These are phyloP conservation scores for Ananas comosus DNA, from an alignment of 176 grass and related monocot species.

Conservation along the genomic window DNA sequence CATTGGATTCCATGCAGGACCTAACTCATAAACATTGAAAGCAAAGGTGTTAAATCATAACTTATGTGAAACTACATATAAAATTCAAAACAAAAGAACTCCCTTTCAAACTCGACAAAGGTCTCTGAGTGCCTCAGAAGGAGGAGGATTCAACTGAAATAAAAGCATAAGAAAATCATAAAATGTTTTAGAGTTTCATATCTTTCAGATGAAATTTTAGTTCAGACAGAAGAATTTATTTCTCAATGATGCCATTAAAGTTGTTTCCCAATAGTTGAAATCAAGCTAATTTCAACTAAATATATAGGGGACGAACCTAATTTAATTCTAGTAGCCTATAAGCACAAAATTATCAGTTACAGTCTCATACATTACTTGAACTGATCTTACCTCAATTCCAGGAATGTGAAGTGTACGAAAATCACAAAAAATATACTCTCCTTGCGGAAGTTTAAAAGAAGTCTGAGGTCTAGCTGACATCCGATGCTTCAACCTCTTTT, in stretches of 20 bases:
- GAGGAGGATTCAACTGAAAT: slow-evolving; percentile 67
- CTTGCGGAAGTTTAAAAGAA: slow-evolving; percentile 78
- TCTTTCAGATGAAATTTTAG: background rate
- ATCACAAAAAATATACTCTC: slow-evolving; percentile 81
- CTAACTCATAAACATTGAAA: too few relatives aligned
- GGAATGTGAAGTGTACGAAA: slow-evolving; percentile 71
- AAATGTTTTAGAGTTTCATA: background rate
- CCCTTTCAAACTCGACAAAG: too few relatives aligned
- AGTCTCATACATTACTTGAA: background rate
- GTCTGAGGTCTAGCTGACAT: slow-evolving; percentile 31
- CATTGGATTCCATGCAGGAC: too few relatives aligned
- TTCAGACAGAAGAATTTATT: background rate
- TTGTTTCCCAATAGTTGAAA: background rate
- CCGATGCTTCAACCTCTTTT: slow-evolving; percentile 50
- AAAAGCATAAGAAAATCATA: slow-evolving; percentile 8
- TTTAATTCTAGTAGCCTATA: background rate
- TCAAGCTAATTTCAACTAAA: background rate
- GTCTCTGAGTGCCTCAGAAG: slow-evolving; percentile 70
- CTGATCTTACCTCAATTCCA: slow-evolving; percentile 57
- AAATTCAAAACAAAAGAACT: too few relatives aligned
- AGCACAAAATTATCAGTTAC: background rate
- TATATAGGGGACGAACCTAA: background rate
- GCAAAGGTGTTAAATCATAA: too few relatives aligned
- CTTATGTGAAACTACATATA: too few relatives aligned
- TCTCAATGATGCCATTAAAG: background rate